phyloP scores from a whole-genome alignment of 495 filamentous ascomycete genomes.

The Penicillium ochrochloron region DNA sequence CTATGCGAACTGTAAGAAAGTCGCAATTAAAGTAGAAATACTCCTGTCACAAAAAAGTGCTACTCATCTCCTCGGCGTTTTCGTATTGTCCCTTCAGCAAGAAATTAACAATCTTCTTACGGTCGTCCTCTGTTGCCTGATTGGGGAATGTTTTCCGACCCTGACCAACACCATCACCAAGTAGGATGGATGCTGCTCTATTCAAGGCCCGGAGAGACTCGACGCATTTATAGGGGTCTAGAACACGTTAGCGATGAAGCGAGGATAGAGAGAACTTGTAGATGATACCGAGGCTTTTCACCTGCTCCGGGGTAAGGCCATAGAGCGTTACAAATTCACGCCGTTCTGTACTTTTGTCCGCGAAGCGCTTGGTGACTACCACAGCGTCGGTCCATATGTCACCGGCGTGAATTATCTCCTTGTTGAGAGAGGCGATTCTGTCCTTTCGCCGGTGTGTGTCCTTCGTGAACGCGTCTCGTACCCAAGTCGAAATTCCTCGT shows the following conservation, averaged over 20 bases:
- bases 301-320: constrained; percentile 16
- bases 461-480: constrained; percentile 9
- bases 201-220: constrained; percentile 9
- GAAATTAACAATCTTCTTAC: constrained; percentile 12
- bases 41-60: constrained; percentile 17
- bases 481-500: constrained; percentile 8
- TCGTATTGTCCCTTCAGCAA: constrained; percentile 15
- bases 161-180: constrained; percentile 3
- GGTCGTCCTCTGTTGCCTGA: constrained; percentile 13
- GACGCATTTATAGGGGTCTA: constrained; percentile 12
- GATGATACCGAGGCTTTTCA: constrained; percentile 12
- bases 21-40: too few relatives aligned
- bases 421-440: constrained; percentile 2
- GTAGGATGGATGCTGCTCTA: constrained; percentile 16
- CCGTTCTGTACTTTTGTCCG: constrained; percentile 15
- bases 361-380: constrained; percentile 16
- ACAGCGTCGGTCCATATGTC: constrained; percentile 11
- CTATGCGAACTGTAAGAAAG: too few relatives aligned
- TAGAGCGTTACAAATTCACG: constrained; percentile 12
- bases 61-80: constrained; percentile 22
- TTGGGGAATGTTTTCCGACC: constrained; percentile 10
- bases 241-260: constrained; percentile 8
- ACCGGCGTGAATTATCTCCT: constrained; percentile 14
- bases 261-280: neutral
- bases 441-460: constrained; percentile 9